Base-by-base conservation (phyloP, 2,329 filamentous ascomycete genomes). In the Ceratocystis cacaofunesta region DNA sequence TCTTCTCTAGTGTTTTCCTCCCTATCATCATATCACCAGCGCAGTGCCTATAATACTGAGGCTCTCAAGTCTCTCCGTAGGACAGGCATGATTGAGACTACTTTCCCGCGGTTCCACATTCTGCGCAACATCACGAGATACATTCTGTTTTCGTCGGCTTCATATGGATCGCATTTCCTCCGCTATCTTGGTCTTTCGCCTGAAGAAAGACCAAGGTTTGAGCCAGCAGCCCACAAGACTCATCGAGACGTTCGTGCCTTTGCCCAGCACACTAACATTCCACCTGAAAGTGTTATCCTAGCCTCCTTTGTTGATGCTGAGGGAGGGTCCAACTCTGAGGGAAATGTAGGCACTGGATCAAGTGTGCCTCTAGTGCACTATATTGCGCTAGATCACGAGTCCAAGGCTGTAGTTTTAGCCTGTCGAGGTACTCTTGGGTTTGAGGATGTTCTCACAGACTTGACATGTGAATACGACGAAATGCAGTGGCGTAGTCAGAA, bases 401-500 rank as follows among this genome's bases (percentile, higher is more conserved):
- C 86, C 1, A 86, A 85, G 70, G 86, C 87, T 0, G 83, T 90
- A 0, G 86, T 90, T 0, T 76, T 90, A n/a, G 85, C 86, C 1
- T 87, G 87, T 62, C 81, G 87, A 46, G 87, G 87, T 1, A 90
- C 87, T 0, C 77, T 88, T 48, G 87, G 87, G 0, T 89, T 89
- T 68, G 86, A 89, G 70, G 87, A 90, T 71, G 82, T 89, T 28
- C 75, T 90, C 44, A 86, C 86, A 0, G 87, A 89, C 70, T 83
- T 89, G 80, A 86, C 86, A 36, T 89, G 86, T 73, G 86, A 88
- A 60, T 89, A 89, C 68, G 85, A 88, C 69, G 79, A 85, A 65
- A 74, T 88, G 8, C 68, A 76, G 4, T 86, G 87, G 85, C 79
- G 83, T 66, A 85, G 84, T 17, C 81, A 79, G 66, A 75, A 76